Evolutionary conservation across 1,284 basidiomycete species (phyloP).

Genomic region (Stygiomarasmius scandens): DNA sequence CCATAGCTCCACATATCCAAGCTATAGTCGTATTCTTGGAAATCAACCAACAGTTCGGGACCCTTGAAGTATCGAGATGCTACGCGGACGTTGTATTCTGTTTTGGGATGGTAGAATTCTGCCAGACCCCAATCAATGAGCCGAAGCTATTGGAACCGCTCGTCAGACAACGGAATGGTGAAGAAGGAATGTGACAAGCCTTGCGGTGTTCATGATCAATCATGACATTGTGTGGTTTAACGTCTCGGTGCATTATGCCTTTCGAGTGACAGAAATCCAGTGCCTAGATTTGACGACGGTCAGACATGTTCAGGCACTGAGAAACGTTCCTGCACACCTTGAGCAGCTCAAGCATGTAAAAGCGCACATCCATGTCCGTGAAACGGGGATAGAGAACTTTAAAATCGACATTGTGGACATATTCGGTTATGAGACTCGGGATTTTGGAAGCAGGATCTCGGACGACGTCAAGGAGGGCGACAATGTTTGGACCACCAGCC

Average conservation of each 20-base stretch:
- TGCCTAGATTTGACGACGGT: slow-evolving; percentile 54
- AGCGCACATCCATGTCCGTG: slow-evolving; percentile 93
- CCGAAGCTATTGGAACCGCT: slow-evolving; percentile 61
- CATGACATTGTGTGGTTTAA: slow-evolving; percentile 99
- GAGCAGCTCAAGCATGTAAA: slow-evolving; percentile 95
- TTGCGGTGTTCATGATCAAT: slow-evolving; percentile 98
- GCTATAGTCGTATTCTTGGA: slow-evolving; percentile 97
- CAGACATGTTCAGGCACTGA: slow-evolving; percentile 10
- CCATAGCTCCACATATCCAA: slow-evolving; percentile 99
- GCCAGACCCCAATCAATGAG: slow-evolving; percentile 99
- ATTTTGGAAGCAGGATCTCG: slow-evolving; percentile 95
- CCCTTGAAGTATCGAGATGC: slow-evolving; percentile 99
- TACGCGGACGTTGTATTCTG: slow-evolving; percentile 97
- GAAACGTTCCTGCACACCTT: slow-evolving; percentile 58
- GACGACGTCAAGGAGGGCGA: slow-evolving; percentile 92
- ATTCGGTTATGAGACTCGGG: slow-evolving; percentile 97
- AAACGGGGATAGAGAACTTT: slow-evolving; percentile 96
- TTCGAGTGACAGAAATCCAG: slow-evolving; percentile 98
- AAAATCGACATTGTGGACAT: slow-evolving; percentile 98
- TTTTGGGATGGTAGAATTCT: slow-evolving; percentile 98
- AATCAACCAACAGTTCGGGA: slow-evolving; percentile 95
- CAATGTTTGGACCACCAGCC: slow-evolving; percentile 91
- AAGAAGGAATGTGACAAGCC: slow-evolving; percentile 44
- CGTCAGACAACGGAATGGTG: background rate
- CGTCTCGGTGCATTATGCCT: slow-evolving; percentile 99